phyloP scores from a whole-genome alignment of 441 rosid genomes.

The Geranium incanum region DNA sequence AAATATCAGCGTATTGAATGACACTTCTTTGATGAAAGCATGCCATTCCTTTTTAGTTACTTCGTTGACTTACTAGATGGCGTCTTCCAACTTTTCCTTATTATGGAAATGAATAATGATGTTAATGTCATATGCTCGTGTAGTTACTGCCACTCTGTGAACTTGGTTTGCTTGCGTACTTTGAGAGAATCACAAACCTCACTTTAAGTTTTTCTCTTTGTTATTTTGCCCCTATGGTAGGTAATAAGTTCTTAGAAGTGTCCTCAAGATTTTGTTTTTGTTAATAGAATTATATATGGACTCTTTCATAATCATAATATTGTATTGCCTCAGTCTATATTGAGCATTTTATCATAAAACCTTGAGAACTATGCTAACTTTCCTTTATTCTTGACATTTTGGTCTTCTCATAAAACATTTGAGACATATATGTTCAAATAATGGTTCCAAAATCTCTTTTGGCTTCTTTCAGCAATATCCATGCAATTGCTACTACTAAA shows the following conservation, averaged over 20 bases:
- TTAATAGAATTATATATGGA: background rate
- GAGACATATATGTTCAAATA: background rate
- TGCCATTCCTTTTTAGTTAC: background rate
- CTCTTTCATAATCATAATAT: background rate
- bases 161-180: background rate
- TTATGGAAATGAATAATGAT: background rate
- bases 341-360: too few relatives aligned
- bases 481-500: background rate
- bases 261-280: background rate
- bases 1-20: too few relatives aligned
- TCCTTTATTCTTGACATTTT: background rate
- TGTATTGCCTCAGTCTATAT: background rate
- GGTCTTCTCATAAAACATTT: background rate
- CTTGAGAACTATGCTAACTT: background rate
- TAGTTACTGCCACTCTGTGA: background rate
- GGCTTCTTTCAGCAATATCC: background rate
- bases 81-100: background rate
- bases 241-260: background rate
- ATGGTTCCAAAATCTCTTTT: background rate
- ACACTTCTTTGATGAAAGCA: background rate
- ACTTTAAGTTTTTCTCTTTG: background rate
- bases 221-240: background rate
- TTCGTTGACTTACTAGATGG: slow-evolving; percentile 1
- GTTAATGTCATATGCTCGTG: background rate
- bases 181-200: background rate